Percentiles rank a stretch among this genome's conserved stretches.
Evolutionary conservation across 805 yeast species (phyloP).

Genomic region (Zygoascus flipseniorum): DNA sequence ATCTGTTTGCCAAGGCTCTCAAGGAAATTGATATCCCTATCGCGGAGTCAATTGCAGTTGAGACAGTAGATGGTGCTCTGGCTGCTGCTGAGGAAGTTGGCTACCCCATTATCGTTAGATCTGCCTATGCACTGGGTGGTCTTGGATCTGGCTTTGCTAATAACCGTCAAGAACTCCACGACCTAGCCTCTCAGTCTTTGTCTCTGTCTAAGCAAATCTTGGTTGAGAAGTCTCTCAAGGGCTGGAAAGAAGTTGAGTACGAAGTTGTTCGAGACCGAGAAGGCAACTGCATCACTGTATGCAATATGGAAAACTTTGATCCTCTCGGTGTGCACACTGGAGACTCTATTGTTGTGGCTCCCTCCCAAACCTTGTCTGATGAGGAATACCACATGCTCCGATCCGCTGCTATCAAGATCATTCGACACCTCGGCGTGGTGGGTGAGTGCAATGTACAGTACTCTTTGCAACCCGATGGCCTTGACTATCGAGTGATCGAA

Average conservation of each 20-base stretch:
- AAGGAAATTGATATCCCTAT: conserved; percentile 93
- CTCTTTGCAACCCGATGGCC: conserved; percentile 90
- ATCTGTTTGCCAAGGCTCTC: conserved; percentile 87
- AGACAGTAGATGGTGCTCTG: conserved; percentile 85
- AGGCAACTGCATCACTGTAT: conserved; percentile 95
- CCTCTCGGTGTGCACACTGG: conserved; percentile 98
- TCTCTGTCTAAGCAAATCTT: conserved; percentile 89
- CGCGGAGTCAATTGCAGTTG: conserved; percentile 95
- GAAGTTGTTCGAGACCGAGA: conserved; percentile 97
- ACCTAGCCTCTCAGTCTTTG: conserved; percentile 82
- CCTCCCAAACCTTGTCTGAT: conserved; percentile 93
- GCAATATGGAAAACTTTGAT: conserved; percentile 98
- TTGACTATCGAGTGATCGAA: conserved; percentile 93
- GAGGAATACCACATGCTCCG: conserved; percentile 98
- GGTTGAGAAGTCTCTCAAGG: conserved; percentile 94
- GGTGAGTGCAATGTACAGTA: conserved; percentile 99
- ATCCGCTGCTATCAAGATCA: conserved; percentile 93
- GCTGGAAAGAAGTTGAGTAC: conserved; percentile 98
- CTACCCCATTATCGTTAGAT: conserved; percentile 93
- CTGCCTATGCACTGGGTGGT: conserved; percentile 97
- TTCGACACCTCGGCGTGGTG: conserved; percentile 95
- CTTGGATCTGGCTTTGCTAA: conserved; percentile 95
- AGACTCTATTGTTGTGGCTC: conserved; percentile 98
- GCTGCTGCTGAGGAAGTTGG: conserved; percentile 83
- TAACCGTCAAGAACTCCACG: conserved; percentile 70